Percentiles rank a stretch among this genome's conserved stretches.
Evolutionary conservation across 148 eudicot genomes (phyloP).

Genomic region (Heliamphora exappendiculata): DNA sequence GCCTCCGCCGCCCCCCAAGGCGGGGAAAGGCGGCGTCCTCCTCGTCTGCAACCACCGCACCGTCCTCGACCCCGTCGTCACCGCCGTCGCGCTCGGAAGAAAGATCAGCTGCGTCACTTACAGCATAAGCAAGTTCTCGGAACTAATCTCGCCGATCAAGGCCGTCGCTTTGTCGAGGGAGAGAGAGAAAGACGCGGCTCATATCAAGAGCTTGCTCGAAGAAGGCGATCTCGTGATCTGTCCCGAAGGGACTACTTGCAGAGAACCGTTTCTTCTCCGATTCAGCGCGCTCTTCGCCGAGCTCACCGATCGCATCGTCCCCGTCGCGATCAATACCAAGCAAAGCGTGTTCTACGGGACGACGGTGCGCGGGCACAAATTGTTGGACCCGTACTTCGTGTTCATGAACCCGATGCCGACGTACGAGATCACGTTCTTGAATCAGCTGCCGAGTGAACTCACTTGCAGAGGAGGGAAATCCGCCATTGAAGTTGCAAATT

Average conservation of each 20-base stretch:
- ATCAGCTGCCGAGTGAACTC: conserved; percentile 41
- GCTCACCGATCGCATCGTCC: conserved; percentile 55
- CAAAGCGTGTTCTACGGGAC: conserved; percentile 55
- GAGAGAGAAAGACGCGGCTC: conserved; percentile 45
- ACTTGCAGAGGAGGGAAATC: conserved; percentile 50
- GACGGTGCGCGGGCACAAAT: conserved; percentile 37
- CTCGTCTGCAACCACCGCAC: conserved; percentile 61
- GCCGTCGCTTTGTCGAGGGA: conserved; percentile 57
- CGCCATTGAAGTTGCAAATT: conserved; percentile 51
- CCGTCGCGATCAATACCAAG: conserved; percentile 46
- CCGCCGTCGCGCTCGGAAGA: conserved; percentile 42
- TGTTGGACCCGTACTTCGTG: conserved; percentile 50
- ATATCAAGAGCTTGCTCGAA: conserved; percentile 37
- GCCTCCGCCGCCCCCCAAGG: conserved; percentile 50
- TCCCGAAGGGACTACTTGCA: conserved; percentile 64
- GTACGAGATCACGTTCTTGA: conserved; percentile 52
- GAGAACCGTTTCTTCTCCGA: conserved; percentile 50
- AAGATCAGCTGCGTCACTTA: conserved; percentile 50
- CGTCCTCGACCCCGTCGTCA: conserved; percentile 44
- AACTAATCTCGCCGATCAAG: conserved; percentile 50
- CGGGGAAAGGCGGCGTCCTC: conserved; percentile 37
- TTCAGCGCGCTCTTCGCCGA: conserved; percentile 67
- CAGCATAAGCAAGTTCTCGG: conserved; percentile 55
- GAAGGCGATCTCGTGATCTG: conserved; percentile 63
- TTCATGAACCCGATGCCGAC: conserved; percentile 69